phyloP scores from a whole-genome alignment of 148 eudicot genomes.

The Persicaria tinctoria region DNA sequence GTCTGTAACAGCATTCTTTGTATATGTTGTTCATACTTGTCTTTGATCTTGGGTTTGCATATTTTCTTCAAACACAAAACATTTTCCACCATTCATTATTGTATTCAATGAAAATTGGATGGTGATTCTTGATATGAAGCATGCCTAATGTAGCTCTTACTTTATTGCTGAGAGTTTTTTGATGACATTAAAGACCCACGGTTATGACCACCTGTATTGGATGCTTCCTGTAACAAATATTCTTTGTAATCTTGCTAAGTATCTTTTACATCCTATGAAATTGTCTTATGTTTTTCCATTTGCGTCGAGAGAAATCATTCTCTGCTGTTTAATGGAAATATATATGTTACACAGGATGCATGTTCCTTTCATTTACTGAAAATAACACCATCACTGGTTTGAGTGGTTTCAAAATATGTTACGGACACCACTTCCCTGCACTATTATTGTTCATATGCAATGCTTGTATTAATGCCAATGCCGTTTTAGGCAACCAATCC shows the following conservation, averaged over 20 bases:
- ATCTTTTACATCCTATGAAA: not conserved
- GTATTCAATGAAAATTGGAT: not conserved
- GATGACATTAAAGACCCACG: not conserved
- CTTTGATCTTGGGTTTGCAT: not conserved
- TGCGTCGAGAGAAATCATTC: not conserved
- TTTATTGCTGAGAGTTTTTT: not conserved
- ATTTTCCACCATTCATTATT: not conserved
- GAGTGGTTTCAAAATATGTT: not conserved
- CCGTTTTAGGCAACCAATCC: not conserved
- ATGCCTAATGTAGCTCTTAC: not conserved
- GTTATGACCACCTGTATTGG: not conserved
- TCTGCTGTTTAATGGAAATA: not conserved
- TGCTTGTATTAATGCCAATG: not conserved
- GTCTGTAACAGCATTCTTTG: not conserved
- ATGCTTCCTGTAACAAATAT: not conserved
- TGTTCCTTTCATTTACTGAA: not conserved
- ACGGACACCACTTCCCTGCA: not conserved
- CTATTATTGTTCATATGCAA: not conserved
- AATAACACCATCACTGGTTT: not conserved
- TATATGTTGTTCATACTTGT: not conserved
- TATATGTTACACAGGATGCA: not conserved
- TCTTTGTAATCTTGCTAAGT: not conserved
- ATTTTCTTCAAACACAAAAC: not conserved
- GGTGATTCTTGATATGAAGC: not conserved
- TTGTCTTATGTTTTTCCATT: not conserved